A percentile compares a stretch with the other conserved stretches of the same genome.
These are phyloP conservation scores for Gossypium stocksii DNA, from an alignment of 345 rosid species.

Conservation along the genomic window DNA sequence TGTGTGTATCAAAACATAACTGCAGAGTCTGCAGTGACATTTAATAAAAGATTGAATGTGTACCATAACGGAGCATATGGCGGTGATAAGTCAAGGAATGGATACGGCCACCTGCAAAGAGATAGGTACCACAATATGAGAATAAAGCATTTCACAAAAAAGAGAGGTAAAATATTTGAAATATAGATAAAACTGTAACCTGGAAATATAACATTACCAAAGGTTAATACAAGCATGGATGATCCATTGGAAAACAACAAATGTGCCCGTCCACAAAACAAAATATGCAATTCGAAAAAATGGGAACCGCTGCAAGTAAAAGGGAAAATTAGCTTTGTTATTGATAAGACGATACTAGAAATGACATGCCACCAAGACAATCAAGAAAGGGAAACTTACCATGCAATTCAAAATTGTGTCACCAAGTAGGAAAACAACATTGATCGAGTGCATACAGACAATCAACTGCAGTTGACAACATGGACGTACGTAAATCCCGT, in stretches of 20 bases:
- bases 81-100: constrained; percentile 75
- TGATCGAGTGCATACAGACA: constrained; percentile 75
- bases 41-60: background rate
- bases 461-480: constrained; percentile 50
- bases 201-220: constrained; percentile 41
- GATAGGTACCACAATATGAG: constrained; percentile 6
- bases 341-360: background rate
- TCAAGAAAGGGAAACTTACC: constrained; percentile 38
- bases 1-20: background rate
- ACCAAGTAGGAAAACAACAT: constrained; percentile 72
- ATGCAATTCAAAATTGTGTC: constrained; percentile 65
- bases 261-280: constrained; percentile 57
- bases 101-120: constrained; percentile 88
- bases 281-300: constrained; percentile 76
- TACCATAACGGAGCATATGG: constrained; percentile 82
- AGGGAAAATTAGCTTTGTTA: background rate
- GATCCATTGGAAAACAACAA: constrained; percentile 87
- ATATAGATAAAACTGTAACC: background rate
- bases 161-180: background rate
- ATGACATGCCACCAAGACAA: background rate
- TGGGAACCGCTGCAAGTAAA: constrained; percentile 68
- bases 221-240: constrained; percentile 71
- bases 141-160: background rate
- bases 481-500: background rate
- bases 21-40: background rate